Conservation (phyloP, 176 grass and related monocot species). For the Hsuehochloa calcarea region DNA sequence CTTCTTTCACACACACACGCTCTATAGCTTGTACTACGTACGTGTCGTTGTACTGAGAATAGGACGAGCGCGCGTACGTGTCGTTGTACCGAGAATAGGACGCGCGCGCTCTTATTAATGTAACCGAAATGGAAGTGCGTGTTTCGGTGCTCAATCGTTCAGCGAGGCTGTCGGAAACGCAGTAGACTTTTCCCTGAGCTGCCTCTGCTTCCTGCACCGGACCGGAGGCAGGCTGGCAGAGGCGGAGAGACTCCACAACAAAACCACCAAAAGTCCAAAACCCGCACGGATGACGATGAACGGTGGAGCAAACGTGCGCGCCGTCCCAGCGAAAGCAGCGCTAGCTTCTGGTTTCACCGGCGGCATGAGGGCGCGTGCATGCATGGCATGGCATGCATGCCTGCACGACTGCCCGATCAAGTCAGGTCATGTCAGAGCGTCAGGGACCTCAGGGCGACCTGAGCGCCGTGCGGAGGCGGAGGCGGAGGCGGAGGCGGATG, state of each 20-base stretch:
- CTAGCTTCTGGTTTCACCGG: neutral
- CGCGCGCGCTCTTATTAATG: neutral
- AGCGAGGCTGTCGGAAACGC: neutral
- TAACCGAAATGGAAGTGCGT: neutral
- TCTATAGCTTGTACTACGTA: too few species aligned
- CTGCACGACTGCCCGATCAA: neutral
- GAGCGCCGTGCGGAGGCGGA: slow-evolving; percentile 13
- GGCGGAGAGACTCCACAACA: neutral
- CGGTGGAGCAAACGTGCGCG: slow-evolving; percentile 33
- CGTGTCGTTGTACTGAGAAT: too few species aligned
- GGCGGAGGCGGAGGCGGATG: slow-evolving; percentile 9
- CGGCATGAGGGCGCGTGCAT: slow-evolving; percentile 21
- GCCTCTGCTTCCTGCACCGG: slow-evolving; percentile 6
- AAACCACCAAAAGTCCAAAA: neutral
- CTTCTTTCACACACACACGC: neutral
- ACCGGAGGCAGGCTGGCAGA: neutral
- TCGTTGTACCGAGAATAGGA: neutral
- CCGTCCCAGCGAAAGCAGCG: slow-evolving; percentile 27
- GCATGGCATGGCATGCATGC: slow-evolving; percentile 5
- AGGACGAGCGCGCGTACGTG: too few species aligned
- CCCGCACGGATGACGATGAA: slow-evolving; percentile 20
- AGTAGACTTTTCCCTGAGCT: neutral
- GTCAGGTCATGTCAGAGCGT: neutral
- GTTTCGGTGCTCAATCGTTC: neutral
- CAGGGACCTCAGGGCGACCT: neutral